Evolutionary conservation across 495 filamentous ascomycete genomes (phyloP), one percentile per base, ranked within the genome.

Genomic region (Lineolata rhizophorae): DNA sequence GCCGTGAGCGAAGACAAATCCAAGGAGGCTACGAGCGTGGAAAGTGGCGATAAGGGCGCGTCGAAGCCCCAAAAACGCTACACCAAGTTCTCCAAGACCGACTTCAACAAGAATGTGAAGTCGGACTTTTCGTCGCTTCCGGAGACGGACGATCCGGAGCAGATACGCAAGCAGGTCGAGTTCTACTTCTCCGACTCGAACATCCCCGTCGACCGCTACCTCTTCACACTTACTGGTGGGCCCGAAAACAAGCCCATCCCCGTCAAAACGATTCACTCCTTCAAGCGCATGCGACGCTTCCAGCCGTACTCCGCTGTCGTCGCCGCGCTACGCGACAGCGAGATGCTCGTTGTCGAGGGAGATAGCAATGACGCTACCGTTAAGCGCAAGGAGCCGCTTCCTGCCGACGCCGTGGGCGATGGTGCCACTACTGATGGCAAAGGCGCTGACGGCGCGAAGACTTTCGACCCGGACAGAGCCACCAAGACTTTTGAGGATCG

Each of bases 101-200:
- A 35, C 12, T 21, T 29, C 16, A 3, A 31, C 21, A 24, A 31
- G 0, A 25, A 35, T 17, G 39, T 35, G 24, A 38, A 42, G 30
- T 31, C 35, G 3, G 35, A 85, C 43, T 62, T 72, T 16, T 61
- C 61, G 19, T 47, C 54, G 12, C 63, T 66, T 35, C 55, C 67
- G 27, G 66, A 70, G 39, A 72, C 68, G 13, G 64, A 72, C 31
- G 77, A 92, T 46, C 73, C 76, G 2, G 62, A 61, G 18, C 62
- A 73, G 47, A 87, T 92, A 41, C 71, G 79, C 35, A 74, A 74
- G 40, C 80, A 90, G 80, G 83, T 93, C 35, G 85, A 99, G 46
- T 99, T 94, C 50, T 99, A 95, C 57, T 93, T 99, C 54, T 76
- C 76, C 36, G 80, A 92, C 50, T 76, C 74, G 41, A 99, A 99